These are phyloP conservation scores for Suillus hirtellus DNA, from an alignment of 768 basidiomycete genomes.

Conservation along the genomic window DNA sequence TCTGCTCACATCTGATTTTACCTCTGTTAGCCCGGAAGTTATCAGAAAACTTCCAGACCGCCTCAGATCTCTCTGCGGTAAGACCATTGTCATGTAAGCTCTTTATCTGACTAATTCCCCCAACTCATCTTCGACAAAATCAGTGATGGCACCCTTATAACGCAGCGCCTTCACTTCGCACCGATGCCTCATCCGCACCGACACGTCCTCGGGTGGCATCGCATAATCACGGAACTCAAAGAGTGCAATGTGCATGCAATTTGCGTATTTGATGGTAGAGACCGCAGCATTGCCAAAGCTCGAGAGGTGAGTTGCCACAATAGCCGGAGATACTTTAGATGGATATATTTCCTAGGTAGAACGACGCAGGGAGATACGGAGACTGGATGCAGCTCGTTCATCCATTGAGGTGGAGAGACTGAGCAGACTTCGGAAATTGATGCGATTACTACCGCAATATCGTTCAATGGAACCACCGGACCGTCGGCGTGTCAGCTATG, in stretches of 20 bases:
- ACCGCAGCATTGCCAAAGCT: constrained; percentile 66
- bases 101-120: background rate
- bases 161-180: constrained; percentile 78
- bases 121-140: constrained; percentile 13
- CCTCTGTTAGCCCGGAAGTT: constrained; percentile 55
- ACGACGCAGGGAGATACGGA: constrained; percentile 53
- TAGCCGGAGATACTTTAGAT: background rate
- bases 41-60: constrained; percentile 65
- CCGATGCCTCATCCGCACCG: constrained; percentile 61
- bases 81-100: constrained; percentile 72
- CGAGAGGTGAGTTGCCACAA: constrained; percentile 54
- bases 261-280: constrained; percentile 80
- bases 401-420: constrained; percentile 60
- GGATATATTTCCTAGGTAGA: constrained; percentile 42
- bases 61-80: constrained; percentile 59
- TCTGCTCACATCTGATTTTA: background rate
- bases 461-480: constrained; percentile 32
- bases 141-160: constrained; percentile 86
- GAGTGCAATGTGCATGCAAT: constrained; percentile 58
- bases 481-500: constrained; percentile 30
- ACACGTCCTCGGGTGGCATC: constrained; percentile 81
- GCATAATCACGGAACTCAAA: constrained; percentile 61
- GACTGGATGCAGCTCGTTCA: constrained; percentile 50
- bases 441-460: constrained; percentile 40
- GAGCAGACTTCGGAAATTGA: constrained; percentile 49